Base-by-base conservation (phyloP, 768 basidiomycete genomes). In the Lepiota venenata region DNA sequence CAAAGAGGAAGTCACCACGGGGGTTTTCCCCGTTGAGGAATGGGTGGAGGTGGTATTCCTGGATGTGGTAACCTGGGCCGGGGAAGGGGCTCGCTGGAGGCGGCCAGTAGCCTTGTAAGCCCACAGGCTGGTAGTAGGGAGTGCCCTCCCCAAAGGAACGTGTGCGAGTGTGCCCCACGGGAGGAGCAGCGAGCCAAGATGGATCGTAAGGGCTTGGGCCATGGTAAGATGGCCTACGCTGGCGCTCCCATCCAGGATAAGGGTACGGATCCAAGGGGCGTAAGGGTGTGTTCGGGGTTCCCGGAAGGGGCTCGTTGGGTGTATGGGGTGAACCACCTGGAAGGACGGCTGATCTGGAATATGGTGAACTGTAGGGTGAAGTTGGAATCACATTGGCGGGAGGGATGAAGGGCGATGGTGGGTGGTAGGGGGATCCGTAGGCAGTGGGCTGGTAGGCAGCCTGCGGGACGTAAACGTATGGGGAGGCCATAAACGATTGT, bases 1-100 rank as follows among this genome's bases (percentile, higher is more conserved):
- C 80, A 63, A 88, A 82, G 43, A 75, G 60, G 56, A 87, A 75
- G 37, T 79, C 76, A 1, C 60, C 61, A 12, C 70, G 69, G 20
- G 72, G 72, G 1, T 63, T 60, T 43, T 82, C 79, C 12, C 77
- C 85, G 59, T 83, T 79, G 3, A 87, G 67, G 58, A 73, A 75
- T 0, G 81, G 81, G 58, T 83, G 76, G 41, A 83, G 66, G 18
- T 54, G 44, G 29, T 66, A 67, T 36, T 69, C 54, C 4, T 56
- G 55, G 49, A 2, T 55, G 55, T 27, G 45, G 50, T n/a, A n/a
- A 16, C 11, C 39, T 29, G 25, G n/a, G 43, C 11, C 39, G 32
- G 25, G n/a, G 43, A 44, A 37, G 8, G 56, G 56, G 20, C 29
- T 36, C 9, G 32, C 4, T 14, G 46, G 46, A 1, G 15, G 35